Percentiles rank a stretch among this genome's conserved stretches.
These are phyloP conservation scores for Begonia peltatifolia DNA, from an alignment of 306 rosid species.

Conservation along the genomic window DNA sequence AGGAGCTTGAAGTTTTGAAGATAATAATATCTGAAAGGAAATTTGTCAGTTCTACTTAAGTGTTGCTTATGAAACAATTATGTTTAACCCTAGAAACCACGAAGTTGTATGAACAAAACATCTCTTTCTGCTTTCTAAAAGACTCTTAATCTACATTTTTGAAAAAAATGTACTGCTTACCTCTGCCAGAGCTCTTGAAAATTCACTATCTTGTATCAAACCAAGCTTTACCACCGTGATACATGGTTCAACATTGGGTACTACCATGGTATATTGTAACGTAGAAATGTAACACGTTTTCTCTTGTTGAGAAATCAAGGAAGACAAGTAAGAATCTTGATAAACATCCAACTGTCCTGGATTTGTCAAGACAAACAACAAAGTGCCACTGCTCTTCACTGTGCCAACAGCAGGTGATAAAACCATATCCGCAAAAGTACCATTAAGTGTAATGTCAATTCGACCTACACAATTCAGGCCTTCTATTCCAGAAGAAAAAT, in stretches of 20 bases:
- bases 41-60: not conserved
- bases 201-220: conserved; percentile 30
- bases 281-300: conserved; percentile 24
- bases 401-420: conserved; percentile 30
- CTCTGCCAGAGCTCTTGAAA: conserved; percentile 38
- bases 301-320: conserved; percentile 34
- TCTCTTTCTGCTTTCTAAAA: not conserved
- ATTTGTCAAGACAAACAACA: conserved; percentile 55
- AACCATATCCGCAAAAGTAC: conserved; percentile 74
- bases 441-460: conserved; percentile 49
- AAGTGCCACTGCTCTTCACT: conserved; percentile 24
- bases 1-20: conserved; percentile 27
- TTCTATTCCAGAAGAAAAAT: conserved; percentile 68
- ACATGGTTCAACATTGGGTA: conserved; percentile 61
- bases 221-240: conserved; percentile 51
- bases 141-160: not conserved
- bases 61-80: not conserved
- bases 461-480: conserved; percentile 52
- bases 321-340: conserved; percentile 33
- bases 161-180: conserved; percentile 19
- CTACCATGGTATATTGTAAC: conserved; percentile 32
- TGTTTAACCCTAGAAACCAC: not conserved
- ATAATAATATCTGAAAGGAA: conserved; percentile 29
- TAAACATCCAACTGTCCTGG: conserved; percentile 69
- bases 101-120: not conserved